phyloP scores from a whole-genome alignment of 768 basidiomycete species.

The Tylopilus subfusipes region DNA sequence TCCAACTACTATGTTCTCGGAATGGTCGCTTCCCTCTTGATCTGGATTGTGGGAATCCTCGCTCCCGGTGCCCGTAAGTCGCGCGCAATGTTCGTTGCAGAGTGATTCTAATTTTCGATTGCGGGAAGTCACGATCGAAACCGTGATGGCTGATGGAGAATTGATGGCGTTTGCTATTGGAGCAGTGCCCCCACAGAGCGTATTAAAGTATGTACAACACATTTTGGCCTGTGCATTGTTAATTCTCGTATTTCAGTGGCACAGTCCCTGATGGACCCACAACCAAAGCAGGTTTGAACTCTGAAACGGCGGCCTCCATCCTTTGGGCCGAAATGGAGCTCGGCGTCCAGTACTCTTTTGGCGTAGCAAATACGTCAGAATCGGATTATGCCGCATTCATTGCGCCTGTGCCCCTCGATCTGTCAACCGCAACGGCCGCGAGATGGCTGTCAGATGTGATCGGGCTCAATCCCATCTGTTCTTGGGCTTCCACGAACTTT shows the following conservation, averaged over 20 bases:
- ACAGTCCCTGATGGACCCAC: not conserved
- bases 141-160: slow-evolving; percentile 19
- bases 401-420: slow-evolving; percentile 17
- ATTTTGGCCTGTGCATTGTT: not conserved
- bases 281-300: slow-evolving; percentile 4
- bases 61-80: slow-evolving; percentile 28
- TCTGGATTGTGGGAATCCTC: slow-evolving; percentile 17
- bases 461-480: slow-evolving; percentile 25
- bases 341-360: slow-evolving; percentile 24
- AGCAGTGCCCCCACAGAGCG: slow-evolving; percentile 20
- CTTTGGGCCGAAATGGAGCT: slow-evolving; percentile 27
- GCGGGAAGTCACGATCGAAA: slow-evolving; percentile 19
- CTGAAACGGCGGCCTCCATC: slow-evolving; percentile 19
- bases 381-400: slow-evolving; percentile 18
- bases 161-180: slow-evolving; percentile 25
- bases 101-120: not conserved
- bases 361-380: slow-evolving; percentile 10
- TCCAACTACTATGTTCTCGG: slow-evolving; percentile 23
- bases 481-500: slow-evolving; percentile 29
- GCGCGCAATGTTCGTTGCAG: not conserved
- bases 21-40: slow-evolving; percentile 17
- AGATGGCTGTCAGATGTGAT: slow-evolving; percentile 30
- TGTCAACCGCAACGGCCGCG: slow-evolving; percentile 16
- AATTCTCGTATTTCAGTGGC: slow-evolving; percentile 6
- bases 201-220: slow-evolving; percentile 21